Evolutionary conservation across 2,329 filamentous ascomycete species (phyloP), one percentile per base, ranked within the genome.

Genomic region (Spiromastix sp.): DNA sequence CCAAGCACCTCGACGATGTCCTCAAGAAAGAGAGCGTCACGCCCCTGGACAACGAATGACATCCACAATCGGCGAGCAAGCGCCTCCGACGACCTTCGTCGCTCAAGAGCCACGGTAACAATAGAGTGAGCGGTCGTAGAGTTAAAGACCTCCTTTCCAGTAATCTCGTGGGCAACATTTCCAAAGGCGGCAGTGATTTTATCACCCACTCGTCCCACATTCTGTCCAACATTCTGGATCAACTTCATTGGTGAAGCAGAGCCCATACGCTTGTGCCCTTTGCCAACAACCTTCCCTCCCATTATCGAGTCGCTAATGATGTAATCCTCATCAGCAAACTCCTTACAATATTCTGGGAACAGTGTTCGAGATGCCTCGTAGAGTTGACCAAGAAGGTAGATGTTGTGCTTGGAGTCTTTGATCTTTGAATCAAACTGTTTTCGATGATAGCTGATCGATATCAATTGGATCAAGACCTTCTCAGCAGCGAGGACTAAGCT

Each of bases 31-130:
- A 98, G 68, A 1, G 79, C 68, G 26, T 95, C 85, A 39, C 79
- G 79, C 48, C 85, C 86, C 59, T 96, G 89, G 3, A 91, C 77
- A 2, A 94, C 91, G 54, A 95, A 93, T 1, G 87, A 95, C 85
- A 95, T 93, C 91, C 91, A 96, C 43, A 96, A 80, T 51, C 91
- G 81, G 47, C 77, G 81, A n/a, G 85, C 87, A 39, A 96, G 66
- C n/a, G 91, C 91, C 56, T 96, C 87, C 0, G 86, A 85, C 5
- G 85, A 83, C 40, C 72, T 71, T 28, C 74, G 77, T 63, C 85
- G 89, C 59, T 95, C 87, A 20, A 96, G 69, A 6, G 89, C 91
- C 54, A 93, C 78, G 9, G 93, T 70, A 4, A 96, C 85, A 32
- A 96, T 77, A 0, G 85, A 91, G 56, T 95, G 87, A 1, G 87